Percentiles rank a stretch among this genome's conserved stretches.
phyloP scores from a whole-genome alignment of 208 protist genomes.

The Borovskyia barvae region DNA sequence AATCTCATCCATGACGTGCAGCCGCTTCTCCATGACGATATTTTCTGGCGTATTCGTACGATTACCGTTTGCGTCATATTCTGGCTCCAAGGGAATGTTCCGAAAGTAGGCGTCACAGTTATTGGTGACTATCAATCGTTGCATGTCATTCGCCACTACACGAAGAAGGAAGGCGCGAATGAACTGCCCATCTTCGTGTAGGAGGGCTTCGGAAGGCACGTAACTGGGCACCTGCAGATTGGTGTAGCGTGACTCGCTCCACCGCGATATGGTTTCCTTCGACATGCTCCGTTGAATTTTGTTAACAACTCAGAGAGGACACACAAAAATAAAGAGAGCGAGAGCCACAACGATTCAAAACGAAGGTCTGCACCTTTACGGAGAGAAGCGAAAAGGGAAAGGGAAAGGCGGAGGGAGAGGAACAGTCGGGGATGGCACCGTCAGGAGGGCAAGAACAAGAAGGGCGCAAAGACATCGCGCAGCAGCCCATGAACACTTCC shows the following conservation, averaged over 20 bases:
- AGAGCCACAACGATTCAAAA: not conserved
- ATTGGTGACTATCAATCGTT: slow-evolving; percentile 66
- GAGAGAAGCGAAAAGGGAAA: not conserved
- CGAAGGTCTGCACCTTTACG: no score
- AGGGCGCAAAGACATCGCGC: no score
- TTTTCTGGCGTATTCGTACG: slow-evolving; percentile 80
- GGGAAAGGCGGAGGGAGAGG: not conserved
- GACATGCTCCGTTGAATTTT: slow-evolving; percentile 23
- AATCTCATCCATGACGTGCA: slow-evolving; percentile 71
- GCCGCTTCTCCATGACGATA: slow-evolving; percentile 65
- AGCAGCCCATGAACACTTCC: no score
- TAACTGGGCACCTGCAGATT: slow-evolving; percentile 85
- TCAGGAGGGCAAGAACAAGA: no score
- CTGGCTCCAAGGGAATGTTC: slow-evolving; percentile 69
- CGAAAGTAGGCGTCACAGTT: slow-evolving; percentile 70
- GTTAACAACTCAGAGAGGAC: not conserved
- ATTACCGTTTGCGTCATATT: slow-evolving; percentile 78
- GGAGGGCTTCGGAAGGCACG: slow-evolving; percentile 76
- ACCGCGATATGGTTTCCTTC: slow-evolving; percentile 49
- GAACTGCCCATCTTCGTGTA: slow-evolving; percentile 83
- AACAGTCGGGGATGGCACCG: no score
- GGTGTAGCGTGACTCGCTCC: slow-evolving; percentile 78
- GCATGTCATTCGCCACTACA: slow-evolving; percentile 68
- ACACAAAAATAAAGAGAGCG: slow-evolving; percentile 9
- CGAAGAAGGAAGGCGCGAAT: slow-evolving; percentile 79